Evolutionary conservation across 495 filamentous ascomycete genomes (phyloP).

Genomic region (Aspergillus panamensis): DNA sequence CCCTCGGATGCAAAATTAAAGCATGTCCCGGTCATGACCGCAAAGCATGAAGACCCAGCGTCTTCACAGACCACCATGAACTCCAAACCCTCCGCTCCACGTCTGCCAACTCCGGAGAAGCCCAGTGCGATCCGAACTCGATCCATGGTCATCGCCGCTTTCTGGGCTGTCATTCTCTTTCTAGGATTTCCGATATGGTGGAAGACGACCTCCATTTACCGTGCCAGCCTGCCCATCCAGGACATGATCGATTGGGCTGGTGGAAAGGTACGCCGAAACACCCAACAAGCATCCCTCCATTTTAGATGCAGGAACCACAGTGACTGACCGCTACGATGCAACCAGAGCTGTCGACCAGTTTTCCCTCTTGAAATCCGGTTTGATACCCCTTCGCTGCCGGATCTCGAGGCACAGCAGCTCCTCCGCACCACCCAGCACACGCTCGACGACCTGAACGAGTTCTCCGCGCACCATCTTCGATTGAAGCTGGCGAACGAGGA

Average conservation of each 20-base stretch:
- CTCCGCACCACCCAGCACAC: constrained; percentile 83
- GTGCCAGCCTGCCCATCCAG: constrained; percentile 76
- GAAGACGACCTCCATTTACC: constrained; percentile 92
- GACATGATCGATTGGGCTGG: constrained; percentile 93
- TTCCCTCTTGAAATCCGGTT: constrained; percentile 83
- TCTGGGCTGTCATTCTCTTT: constrained; percentile 82
- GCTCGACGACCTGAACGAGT: constrained; percentile 86
- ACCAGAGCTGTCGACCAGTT: constrained; percentile 77
- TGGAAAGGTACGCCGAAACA: constrained; percentile 62
- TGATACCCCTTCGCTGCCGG: constrained; percentile 63
- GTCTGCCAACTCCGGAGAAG: constrained; percentile 70
- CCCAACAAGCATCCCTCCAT: neutral
- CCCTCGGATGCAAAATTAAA: constrained; percentile 22
- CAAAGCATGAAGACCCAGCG: constrained; percentile 36
- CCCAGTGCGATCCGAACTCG: constrained; percentile 63
- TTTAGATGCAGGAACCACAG: neutral
- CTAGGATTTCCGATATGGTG: constrained; percentile 95
- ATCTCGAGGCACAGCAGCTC: constrained; percentile 69
- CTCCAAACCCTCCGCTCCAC: constrained; percentile 29
- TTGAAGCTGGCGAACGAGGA: constrained; percentile 60
- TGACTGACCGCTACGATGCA: neutral
- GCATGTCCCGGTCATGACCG: constrained; percentile 43
- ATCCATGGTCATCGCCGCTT: constrained; percentile 74
- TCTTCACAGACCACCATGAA: constrained; percentile 30
- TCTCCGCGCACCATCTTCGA: constrained; percentile 83